Evolutionary conservation across 192 early-diverging fungal species (phyloP), one percentile per base, ranked within the genome.

Genomic region (Dissophora globulifera): DNA sequence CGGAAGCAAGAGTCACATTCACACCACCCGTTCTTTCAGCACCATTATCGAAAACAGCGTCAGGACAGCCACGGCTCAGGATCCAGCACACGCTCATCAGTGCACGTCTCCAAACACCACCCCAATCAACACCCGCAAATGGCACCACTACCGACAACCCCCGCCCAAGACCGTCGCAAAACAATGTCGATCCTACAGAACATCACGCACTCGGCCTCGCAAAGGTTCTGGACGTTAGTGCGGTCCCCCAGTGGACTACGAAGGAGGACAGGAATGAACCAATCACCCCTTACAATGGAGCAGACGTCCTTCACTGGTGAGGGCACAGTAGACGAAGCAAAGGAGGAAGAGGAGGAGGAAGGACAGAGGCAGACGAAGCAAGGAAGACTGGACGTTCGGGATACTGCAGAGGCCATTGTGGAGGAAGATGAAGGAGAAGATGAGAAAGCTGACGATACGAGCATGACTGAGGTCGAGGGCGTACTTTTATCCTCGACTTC

Each of bases 131-230:
- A 38, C 35, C 35, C 35, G 7, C 35, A 38, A 38, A 9, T 13
- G 35, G 35, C 13, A 13, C 35, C 35, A 38, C 7, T 38, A 32
- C 7, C 38, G 22, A n/a, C 26, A 4, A 11, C 32, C n/a, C 16
- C 49, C 10, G 9, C 43, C 19, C 45, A 59, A 5, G 46, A 57
- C 31, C 52, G 69, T 11, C 51, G 60, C n/a, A 64, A 65, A 32
- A 59, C 70, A n/a, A 13, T 59, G 7, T 52, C 61, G 46, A 50
- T 74, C 17, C 38, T 74, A 7, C 70, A 74, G 10, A 63, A 58
- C 15, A 23, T 74, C 10, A 59, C 70, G 1, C 52, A 74, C 2
- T 69, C 67, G 10, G 70, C 70, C 2, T 72, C 69, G 2, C 70
- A 74, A 54, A 74, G 54, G 26, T 48, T 74, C 29, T 22, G 22